These are phyloP conservation scores for Metarhizium brunneum DNA, from an alignment of 2,329 filamentous ascomycete species.

Conservation along the genomic window DNA sequence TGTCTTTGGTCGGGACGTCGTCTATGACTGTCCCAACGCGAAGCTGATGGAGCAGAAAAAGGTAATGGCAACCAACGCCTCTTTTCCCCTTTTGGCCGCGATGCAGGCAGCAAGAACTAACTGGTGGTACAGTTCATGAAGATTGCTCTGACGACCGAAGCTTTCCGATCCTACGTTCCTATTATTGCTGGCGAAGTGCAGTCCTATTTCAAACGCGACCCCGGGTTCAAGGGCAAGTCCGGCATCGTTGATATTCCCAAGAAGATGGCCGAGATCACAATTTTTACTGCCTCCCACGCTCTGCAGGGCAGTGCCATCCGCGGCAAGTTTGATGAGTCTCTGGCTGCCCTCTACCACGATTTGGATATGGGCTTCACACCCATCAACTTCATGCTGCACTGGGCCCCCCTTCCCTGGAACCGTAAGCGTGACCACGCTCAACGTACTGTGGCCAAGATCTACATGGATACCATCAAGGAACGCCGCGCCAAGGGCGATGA, in stretches of 20 bases:
- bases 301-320: conserved; percentile 80
- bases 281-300: conserved; percentile 79
- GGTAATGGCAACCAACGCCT: conserved; percentile 34
- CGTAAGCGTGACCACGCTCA: conserved; percentile 71
- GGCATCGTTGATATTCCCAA: conserved; percentile 65
- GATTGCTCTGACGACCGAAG: conserved; percentile 65
- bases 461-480: conserved; percentile 72
- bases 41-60: conserved; percentile 97
- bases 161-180: conserved; percentile 65
- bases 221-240: conserved; percentile 56
- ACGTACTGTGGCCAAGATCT: conserved; percentile 69
- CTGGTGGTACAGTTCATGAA: conserved; percentile 61
- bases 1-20: conserved; percentile 75
- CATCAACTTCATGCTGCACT: conserved; percentile 84
- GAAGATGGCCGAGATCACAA: conserved; percentile 76
- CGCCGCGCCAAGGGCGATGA: conserved; percentile 46
- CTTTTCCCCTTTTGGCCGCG: neutral
- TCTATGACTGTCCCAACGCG: conserved; percentile 83
- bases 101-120: neutral
- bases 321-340: conserved; percentile 67
- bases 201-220: conserved; percentile 59
- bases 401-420: conserved; percentile 85
- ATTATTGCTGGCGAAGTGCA: conserved; percentile 69
- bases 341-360: conserved; percentile 78
- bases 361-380: conserved; percentile 85